These are phyloP conservation scores for Saraca asoca DNA, from an alignment of 331 rosid species.

Conservation along the genomic window DNA sequence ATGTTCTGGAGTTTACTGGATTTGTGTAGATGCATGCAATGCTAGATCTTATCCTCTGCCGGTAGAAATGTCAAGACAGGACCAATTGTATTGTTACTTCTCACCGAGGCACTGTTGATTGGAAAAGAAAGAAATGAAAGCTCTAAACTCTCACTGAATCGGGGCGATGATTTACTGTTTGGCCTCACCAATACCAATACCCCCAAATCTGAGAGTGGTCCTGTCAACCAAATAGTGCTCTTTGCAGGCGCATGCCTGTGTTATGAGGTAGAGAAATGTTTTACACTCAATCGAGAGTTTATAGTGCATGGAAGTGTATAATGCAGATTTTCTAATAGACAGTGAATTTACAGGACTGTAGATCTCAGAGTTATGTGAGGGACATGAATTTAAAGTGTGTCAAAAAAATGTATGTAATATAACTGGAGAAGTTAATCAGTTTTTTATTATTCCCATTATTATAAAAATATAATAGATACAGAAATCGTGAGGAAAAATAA, in stretches of 20 bases:
- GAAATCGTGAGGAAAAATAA: too few relatives aligned
- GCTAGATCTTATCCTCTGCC: conserved; percentile 41
- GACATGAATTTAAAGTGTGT: too few relatives aligned
- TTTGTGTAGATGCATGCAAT: conserved; percentile 35
- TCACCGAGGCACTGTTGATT: conserved; percentile 44
- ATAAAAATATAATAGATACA: too few relatives aligned
- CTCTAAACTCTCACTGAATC: conserved; percentile 44
- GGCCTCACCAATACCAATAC: conserved; percentile 35
- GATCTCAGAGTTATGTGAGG: too few relatives aligned
- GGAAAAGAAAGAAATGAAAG: conserved; percentile 51
- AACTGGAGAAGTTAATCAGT: too few relatives aligned
- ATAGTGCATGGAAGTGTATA: too few relatives aligned
- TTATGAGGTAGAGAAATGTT: too few relatives aligned
- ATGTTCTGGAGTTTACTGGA: conserved; percentile 32
- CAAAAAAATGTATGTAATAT: too few relatives aligned
- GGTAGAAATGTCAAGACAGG: conserved; percentile 45
- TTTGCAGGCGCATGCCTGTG: conserved; percentile 3
- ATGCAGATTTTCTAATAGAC: too few relatives aligned
- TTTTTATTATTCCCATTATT: too few relatives aligned
- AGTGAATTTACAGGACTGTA: too few relatives aligned
- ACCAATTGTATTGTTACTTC: conserved; percentile 31
- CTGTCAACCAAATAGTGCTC: conserved; percentile 30
- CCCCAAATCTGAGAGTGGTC: conserved; percentile 44
- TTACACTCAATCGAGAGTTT: too few relatives aligned
- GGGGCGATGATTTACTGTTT: conserved; percentile 42